Conservation (phyloP, 805 yeast species). For the Suhomyces vadensis region DNA sequence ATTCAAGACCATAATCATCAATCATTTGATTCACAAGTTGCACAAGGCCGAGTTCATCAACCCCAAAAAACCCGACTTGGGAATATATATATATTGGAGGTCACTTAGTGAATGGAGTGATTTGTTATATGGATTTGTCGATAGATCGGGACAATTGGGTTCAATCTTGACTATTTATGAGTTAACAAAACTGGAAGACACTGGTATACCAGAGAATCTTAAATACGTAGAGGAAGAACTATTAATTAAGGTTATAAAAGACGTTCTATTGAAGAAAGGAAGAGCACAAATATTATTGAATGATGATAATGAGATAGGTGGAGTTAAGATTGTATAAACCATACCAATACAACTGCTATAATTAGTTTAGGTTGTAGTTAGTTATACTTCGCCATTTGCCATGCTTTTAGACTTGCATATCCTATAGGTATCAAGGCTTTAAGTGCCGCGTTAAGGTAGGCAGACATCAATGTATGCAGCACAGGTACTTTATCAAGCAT, state of each 20-base stretch:
- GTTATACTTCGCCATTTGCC: neutral
- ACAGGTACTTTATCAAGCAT: constrained; percentile 11
- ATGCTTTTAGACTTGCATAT: constrained; percentile 1
- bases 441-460: neutral
- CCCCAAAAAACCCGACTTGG: constrained; percentile 58
- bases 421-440: constrained; percentile 4
- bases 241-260: constrained; percentile 52
- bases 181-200: constrained; percentile 62
- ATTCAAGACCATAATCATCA: constrained; percentile 56
- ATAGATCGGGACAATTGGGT: constrained; percentile 73
- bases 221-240: constrained; percentile 59
- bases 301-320: constrained; percentile 66
- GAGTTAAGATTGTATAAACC: constrained; percentile 65
- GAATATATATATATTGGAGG: constrained; percentile 61
- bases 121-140: constrained; percentile 40
- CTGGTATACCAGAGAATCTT: constrained; percentile 56
- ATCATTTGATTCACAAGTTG: constrained; percentile 50
- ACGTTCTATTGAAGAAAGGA: constrained; percentile 61
- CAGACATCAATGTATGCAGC: constrained; percentile 9
- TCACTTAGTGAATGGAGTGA: constrained; percentile 51
- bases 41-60: constrained; percentile 59
- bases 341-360: neutral
- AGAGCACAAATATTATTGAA: constrained; percentile 73
- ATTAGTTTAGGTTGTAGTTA: neutral
- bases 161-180: constrained; percentile 82